Percentiles rank a stretch among this genome's conserved stretches.
Evolutionary conservation across 176 grass and related monocot genomes (phyloP).

Genomic region (Carex parvula): DNA sequence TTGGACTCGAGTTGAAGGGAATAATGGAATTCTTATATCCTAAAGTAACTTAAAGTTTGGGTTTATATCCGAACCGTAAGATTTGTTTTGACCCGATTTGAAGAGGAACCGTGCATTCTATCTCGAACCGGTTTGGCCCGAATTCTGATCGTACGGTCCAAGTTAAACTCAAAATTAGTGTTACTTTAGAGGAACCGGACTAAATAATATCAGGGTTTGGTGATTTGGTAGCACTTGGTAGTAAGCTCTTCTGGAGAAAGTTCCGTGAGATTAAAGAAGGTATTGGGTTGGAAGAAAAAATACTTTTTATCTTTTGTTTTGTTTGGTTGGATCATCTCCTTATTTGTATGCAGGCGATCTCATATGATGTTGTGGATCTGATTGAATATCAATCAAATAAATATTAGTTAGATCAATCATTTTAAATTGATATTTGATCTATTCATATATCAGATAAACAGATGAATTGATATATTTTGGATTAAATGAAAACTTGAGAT

Average conservation of each 20-base stretch:
- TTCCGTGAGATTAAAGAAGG: background rate
- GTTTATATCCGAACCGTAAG: too few relatives aligned
- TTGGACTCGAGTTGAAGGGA: constrained; percentile 14
- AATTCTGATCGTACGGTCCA: too few relatives aligned
- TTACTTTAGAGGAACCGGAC: too few relatives aligned
- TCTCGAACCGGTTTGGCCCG: too few relatives aligned
- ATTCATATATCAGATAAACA: background rate
- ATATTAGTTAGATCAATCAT: too few relatives aligned
- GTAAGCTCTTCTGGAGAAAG: background rate
- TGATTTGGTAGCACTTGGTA: background rate
- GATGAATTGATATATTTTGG: too few relatives aligned
- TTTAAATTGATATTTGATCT: background rate
- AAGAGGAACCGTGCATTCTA: too few relatives aligned
- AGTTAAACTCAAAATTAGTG: too few relatives aligned
- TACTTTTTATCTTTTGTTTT: background rate
- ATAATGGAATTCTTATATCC: too few relatives aligned
- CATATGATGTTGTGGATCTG: background rate
- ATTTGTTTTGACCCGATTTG: too few relatives aligned
- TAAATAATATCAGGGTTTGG: background rate
- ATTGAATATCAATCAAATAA: background rate
- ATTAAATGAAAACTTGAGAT: too few relatives aligned
- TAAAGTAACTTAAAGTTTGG: too few relatives aligned
- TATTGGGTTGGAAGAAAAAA: background rate
- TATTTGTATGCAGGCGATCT: background rate
- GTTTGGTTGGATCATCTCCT: background rate